Base-by-base conservation (phyloP, 2,329 filamentous ascomycete genomes). In the Aspergillus carbonarius region DNA sequence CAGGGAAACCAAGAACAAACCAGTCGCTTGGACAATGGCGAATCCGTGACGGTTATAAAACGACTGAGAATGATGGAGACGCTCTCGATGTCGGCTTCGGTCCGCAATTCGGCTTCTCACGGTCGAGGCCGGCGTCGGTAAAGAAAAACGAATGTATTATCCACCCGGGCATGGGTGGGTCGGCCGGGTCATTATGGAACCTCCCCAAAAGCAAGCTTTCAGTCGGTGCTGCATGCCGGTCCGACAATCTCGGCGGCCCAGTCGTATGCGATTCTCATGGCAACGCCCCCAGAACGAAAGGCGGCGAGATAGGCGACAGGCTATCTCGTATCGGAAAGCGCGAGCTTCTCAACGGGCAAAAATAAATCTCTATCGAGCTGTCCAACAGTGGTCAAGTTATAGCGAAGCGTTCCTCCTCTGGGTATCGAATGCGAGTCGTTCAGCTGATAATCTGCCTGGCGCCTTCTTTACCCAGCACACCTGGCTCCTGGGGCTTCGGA, bases 401-500 rank as follows among this genome's bases (percentile, higher is more conserved):
- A 42, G 25, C 51, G 37, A 44, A 44, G 10, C 23, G 17, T 27
- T 54, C 27, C 27, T 42, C 13, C 51, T 54, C 51, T 37, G 37
- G 13, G n/a, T 27, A 42, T 42, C 20, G 23, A 54, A 25, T 40
- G 20, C 25, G 12, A 18, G 37, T 25, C 49, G 47, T 40, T 64
- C 80, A 90, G 67, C 85, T 88, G 70, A 93, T 89, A 57, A 93
- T 85, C 63, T 92, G 88, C 72, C 95, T 84, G 10, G 95, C 93
- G 15, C 95, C 95, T 74, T 98, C 93, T 72, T 98, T 98, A 58
- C 95, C 95, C 59, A 99, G 73, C 7, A 99, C 93, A 59, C 95
- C 95, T 56, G 92, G 85, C 78, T 98, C 93, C 74, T 92, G 93
- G 25, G 93, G 93, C 78, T 96, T 97, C 1, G 95, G 95, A 72